Evolutionary conservation across 257 asterid genomes (phyloP), one percentile per base, ranked within the genome.

Genomic region (Salvia splendens): DNA sequence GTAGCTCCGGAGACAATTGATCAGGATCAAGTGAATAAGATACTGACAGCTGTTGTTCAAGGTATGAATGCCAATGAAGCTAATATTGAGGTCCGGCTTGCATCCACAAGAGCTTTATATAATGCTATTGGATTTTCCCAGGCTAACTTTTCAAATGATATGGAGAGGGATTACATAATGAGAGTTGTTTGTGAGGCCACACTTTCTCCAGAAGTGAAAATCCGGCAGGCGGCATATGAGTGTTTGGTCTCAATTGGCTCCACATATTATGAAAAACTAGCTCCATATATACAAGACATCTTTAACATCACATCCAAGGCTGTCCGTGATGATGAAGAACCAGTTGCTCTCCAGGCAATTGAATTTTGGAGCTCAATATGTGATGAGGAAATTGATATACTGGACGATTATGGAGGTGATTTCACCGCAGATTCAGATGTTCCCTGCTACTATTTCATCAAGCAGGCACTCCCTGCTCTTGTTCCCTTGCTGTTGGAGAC

Each of bases 171-270:
- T 71, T 89, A 81, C 73, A 83, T 89, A 33, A 83, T 89, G 96
- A 89, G 90, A 83, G 92, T 89, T 64, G 95, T 83, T 33, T 89
- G 95, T 67, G 96, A 89, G 79, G 89, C 96, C 41, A 82, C 96
- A 40, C 81, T 85, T 42, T 83, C 95, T n/a, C 87, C 87, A 8
- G 96, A 87, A 60, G 77, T 85, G 61, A 87, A 85, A 77, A 89
- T 89, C 65, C 86, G 96, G 36, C 96, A 83, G 80, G 89, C 95
- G 60, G 95, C 96, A 17, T 89, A 75, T 71, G 95, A 87, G 80
- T 89, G 95, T 68, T 63, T 89, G 72, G 96, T 89, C 60, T 85
- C 96, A 2, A 87, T 87, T 72, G 84, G 92, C 53, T 89, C 96
- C 17, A 80, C 89, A 14, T 89, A 89, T 75, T 89, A 87, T 67